Percentiles rank a stretch among this genome's conserved stretches.
Conservation (phyloP, 331 rosid genomes). For the Pyracantha coccinea region DNA sequence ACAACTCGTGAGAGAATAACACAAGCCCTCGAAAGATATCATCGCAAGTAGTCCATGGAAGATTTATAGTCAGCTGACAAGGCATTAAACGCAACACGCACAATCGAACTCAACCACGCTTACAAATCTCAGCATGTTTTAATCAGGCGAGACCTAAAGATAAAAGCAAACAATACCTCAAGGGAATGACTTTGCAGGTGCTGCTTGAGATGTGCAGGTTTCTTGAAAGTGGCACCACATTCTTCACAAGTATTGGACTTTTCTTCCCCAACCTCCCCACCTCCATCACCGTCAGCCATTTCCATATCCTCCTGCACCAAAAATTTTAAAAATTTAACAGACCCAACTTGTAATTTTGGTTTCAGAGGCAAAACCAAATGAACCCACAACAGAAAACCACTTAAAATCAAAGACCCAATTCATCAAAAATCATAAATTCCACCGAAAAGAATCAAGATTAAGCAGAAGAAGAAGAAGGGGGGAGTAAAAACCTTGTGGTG, state of each 20-base stretch:
- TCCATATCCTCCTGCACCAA: slow-evolving; percentile 42
- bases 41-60: background rate
- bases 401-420: background rate
- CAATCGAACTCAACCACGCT: background rate
- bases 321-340: background rate
- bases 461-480: too few relatives aligned
- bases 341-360: background rate
- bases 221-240: slow-evolving; percentile 57
- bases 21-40: background rate
- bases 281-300: slow-evolving; percentile 16
- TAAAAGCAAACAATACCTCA: slow-evolving; percentile 38
- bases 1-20: background rate
- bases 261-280: background rate
- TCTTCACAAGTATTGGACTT: slow-evolving; percentile 43
- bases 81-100: background rate
- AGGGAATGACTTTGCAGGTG: slow-evolving; percentile 78
- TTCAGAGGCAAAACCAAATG: background rate
- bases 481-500: slow-evolving; percentile 43
- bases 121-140: too few relatives aligned
- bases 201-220: slow-evolving; percentile 62
- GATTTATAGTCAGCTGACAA: background rate
- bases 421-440: background rate
- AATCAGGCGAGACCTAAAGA: background rate
- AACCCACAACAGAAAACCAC: background rate
- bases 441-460: background rate